Base-by-base conservation (phyloP, 805 yeast genomes). In the Suhomyces kilbournensis region DNA sequence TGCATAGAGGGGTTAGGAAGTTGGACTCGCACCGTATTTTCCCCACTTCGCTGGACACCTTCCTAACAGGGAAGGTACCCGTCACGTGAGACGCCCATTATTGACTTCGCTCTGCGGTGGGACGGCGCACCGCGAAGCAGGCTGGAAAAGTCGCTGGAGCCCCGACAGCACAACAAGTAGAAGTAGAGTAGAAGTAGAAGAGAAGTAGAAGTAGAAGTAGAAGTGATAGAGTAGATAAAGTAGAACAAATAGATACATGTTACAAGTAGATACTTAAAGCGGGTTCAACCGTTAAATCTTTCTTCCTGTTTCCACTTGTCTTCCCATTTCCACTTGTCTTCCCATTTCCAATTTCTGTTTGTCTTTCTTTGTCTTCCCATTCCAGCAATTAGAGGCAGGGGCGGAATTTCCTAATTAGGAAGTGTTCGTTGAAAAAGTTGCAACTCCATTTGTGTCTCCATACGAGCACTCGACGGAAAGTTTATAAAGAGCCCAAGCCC, bases 381-480 rank as follows among this genome's bases (percentile, higher is more conserved):
- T 40, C 39, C 40, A 48, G 46, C 46, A 40, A 42, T 48, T 48
- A 10, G 38, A 22, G 42, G 14, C 15, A 6, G 42, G 32, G 14
- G 22, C 30, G 20, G 10, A 26, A 48, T 42, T 48, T 48, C 50
- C 50, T 48, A 40, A 48, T 42, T 48, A 48, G 50, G 50, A 26
- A 48, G 38, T 48, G n/a, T 39, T 25, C 7, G 25, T 25, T 17
- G 26, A 42, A 42, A 38, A 38, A 17, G 22, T 17, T n/a, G 22
- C 14, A 19, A 17, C 42, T 19, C 32, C 10, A 4, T 28, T 35
- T 17, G 8, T 17, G 23, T 28, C n/a, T 28, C 42, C 42, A 15
- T 38, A 17, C 42, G 42, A 38, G 42, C 23, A 19, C 20, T 9
- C 35, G 17, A 5, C 23, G 42, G 42, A 19, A 35, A 35, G 42